Evolutionary conservation across 441 rosid species (phyloP).

Genomic region (Brassica balearica): DNA sequence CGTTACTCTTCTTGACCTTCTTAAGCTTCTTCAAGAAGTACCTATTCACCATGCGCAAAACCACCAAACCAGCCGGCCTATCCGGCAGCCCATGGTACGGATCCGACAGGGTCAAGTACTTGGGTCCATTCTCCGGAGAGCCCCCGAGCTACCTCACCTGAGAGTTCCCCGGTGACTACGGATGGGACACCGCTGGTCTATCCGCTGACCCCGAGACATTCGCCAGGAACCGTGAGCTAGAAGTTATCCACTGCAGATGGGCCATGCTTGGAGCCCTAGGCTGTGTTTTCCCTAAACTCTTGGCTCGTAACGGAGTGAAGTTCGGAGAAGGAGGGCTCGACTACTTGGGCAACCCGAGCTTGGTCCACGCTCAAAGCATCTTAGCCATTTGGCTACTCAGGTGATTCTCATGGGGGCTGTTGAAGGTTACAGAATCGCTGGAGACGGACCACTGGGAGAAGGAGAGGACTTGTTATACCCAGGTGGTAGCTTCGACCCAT

Average conservation of each 20-base stretch:
- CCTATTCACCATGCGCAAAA: constrained; percentile 67
- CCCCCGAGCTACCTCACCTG: constrained; percentile 76
- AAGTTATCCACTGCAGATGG: constrained; percentile 82
- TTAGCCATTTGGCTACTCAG: constrained; percentile 76
- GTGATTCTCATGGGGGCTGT: constrained; percentile 77
- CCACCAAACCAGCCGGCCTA: constrained; percentile 45
- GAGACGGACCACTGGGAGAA: constrained; percentile 71
- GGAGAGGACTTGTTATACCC: constrained; percentile 71
- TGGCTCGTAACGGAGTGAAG: constrained; percentile 74
- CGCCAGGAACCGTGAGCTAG: constrained; percentile 83
- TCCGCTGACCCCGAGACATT: constrained; percentile 88
- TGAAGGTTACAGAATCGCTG: constrained; percentile 76
- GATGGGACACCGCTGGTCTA: constrained; percentile 90
- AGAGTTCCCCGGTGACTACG: constrained; percentile 78
- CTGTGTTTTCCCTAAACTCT: constrained; percentile 80
- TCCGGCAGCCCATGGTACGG: constrained; percentile 81
- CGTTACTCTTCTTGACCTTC: constrained; percentile 71
- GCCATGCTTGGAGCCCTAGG: constrained; percentile 87
- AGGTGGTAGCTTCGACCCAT: constrained; percentile 81
- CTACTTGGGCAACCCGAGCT: constrained; percentile 79
- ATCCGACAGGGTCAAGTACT: constrained; percentile 74
- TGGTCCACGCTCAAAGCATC: constrained; percentile 79
- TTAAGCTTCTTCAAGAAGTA: constrained; percentile 67
- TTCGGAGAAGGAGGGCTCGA: constrained; percentile 85
- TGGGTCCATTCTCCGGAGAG: constrained; percentile 82